phyloP scores from a whole-genome alignment of 495 filamentous ascomycete genomes.

The Opeltia flavorubescens region DNA sequence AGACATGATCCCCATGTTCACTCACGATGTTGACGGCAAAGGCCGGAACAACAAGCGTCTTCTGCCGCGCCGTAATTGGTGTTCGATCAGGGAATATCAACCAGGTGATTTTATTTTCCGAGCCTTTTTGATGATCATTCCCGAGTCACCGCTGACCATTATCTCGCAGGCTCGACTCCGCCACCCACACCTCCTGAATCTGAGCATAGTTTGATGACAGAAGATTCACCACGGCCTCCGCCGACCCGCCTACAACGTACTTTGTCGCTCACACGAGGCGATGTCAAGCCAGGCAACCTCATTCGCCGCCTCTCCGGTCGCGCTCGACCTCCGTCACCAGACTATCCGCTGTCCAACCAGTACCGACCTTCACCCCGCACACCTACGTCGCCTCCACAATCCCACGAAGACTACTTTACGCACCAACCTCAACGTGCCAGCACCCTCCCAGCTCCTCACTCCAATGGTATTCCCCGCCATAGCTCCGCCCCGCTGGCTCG shows the following conservation, averaged over 20 bases:
- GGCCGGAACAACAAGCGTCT: slow-evolving; percentile 79
- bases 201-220: slow-evolving; percentile 12
- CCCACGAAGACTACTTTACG: slow-evolving; percentile 28
- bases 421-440: slow-evolving; percentile 4
- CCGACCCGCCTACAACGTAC: slow-evolving; percentile 37
- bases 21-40: slow-evolving; percentile 75
- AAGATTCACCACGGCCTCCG: slow-evolving; percentile 32
- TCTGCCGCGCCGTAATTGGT: slow-evolving; percentile 89
- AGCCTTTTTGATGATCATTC: background rate
- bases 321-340: slow-evolving; percentile 13
- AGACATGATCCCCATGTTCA: slow-evolving; percentile 88
- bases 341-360: slow-evolving; percentile 29
- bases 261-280: slow-evolving; percentile 46
- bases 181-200: slow-evolving; percentile 43
- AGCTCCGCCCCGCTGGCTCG: slow-evolving; percentile 18
- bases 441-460: slow-evolving; percentile 7
- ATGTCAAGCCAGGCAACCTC: slow-evolving; percentile 33
- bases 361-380: slow-evolving; percentile 22
- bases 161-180: slow-evolving; percentile 40
- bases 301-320: slow-evolving; percentile 40
- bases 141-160: slow-evolving; percentile 6
- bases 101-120: slow-evolving; percentile 38
- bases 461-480: slow-evolving; percentile 4
- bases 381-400: slow-evolving; percentile 13
- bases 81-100: slow-evolving; percentile 69